These are phyloP conservation scores for Leccinellum albellum DNA, from an alignment of 768 basidiomycete genomes.

Conservation along the genomic window DNA sequence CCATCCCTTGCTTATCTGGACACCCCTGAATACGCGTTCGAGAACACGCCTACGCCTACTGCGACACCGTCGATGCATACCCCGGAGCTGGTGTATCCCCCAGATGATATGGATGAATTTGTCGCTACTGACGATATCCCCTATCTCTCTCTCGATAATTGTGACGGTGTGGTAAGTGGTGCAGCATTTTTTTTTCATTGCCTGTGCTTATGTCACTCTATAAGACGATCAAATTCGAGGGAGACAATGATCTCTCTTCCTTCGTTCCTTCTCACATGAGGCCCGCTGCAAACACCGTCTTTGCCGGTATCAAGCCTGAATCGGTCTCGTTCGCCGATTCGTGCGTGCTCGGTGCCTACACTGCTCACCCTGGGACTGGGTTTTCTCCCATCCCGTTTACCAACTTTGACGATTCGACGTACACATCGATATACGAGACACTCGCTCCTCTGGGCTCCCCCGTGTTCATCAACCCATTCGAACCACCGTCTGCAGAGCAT, in stretches of 20 bases:
- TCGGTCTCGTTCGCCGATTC: conserved; percentile 26
- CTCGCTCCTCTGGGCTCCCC: conserved; percentile 23
- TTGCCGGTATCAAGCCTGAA: conserved; percentile 31
- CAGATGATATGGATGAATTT: conserved; percentile 18
- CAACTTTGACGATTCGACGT: conserved; percentile 11
- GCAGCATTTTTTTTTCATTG: background rate
- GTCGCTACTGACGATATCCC: conserved; percentile 37
- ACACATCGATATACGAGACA: background rate
- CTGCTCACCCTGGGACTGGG: background rate
- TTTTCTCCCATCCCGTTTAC: conserved; percentile 7
- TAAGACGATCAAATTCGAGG: conserved; percentile 7
- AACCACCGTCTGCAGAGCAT: conserved; percentile 2
- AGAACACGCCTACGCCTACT: background rate
- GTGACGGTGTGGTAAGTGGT: conserved; percentile 18
- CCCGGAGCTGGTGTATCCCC: conserved; percentile 18
- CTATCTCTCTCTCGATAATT: conserved; percentile 27
- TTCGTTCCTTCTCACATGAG: conserved; percentile 20
- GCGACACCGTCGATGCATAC: conserved; percentile 5
- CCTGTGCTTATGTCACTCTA: conserved; percentile 7
- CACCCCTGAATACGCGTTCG: background rate
- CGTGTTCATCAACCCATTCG: conserved; percentile 32
- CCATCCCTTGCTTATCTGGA: background rate
- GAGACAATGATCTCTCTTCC: background rate
- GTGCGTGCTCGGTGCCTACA: conserved; percentile 22
- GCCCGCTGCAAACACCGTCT: conserved; percentile 20